phyloP scores from a whole-genome alignment of 2,329 filamentous ascomycete species.

The Fusarium goolgardi region DNA sequence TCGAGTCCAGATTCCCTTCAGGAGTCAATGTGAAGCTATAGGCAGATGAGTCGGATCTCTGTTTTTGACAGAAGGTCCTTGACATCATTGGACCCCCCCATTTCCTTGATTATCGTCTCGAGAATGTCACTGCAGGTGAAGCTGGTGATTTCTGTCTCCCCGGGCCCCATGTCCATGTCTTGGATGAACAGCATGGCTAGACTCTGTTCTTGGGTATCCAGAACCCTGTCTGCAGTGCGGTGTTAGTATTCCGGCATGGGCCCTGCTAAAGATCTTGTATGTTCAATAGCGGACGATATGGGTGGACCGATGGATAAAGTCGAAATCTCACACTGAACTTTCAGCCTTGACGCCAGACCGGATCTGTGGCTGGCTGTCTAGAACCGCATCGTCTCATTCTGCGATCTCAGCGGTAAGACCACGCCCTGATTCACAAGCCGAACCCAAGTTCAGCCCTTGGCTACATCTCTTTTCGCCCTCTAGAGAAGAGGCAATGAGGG shows the following conservation, averaged over 20 bases:
- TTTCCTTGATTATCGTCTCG: background rate
- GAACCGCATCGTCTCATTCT: constrained; percentile 20
- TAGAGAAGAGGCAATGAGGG: background rate
- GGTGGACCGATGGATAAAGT: background rate
- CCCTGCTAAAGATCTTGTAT: constrained; percentile 11
- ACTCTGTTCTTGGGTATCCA: background rate
- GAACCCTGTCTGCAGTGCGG: background rate
- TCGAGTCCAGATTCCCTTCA: background rate
- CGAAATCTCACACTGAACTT: constrained; percentile 9
- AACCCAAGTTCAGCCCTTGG: background rate
- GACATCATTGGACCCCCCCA: background rate
- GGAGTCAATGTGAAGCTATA: background rate
- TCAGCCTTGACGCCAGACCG: constrained; percentile 27
- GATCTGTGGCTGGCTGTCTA: constrained; percentile 24
- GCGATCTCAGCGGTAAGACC: background rate
- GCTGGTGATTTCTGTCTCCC: background rate
- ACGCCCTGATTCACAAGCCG: constrained; percentile 10
- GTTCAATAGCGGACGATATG: constrained; percentile 3
- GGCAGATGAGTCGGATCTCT: background rate
- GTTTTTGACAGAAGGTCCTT: background rate
- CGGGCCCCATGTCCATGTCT: constrained; percentile 1
- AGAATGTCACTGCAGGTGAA: constrained; percentile 2
- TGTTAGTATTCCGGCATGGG: background rate
- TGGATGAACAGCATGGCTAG: constrained; percentile 1
- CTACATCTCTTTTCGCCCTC: background rate